These are phyloP conservation scores for Neofusicoccum laricinum DNA, from an alignment of 2,329 filamentous ascomycete genomes.

Conservation along the genomic window DNA sequence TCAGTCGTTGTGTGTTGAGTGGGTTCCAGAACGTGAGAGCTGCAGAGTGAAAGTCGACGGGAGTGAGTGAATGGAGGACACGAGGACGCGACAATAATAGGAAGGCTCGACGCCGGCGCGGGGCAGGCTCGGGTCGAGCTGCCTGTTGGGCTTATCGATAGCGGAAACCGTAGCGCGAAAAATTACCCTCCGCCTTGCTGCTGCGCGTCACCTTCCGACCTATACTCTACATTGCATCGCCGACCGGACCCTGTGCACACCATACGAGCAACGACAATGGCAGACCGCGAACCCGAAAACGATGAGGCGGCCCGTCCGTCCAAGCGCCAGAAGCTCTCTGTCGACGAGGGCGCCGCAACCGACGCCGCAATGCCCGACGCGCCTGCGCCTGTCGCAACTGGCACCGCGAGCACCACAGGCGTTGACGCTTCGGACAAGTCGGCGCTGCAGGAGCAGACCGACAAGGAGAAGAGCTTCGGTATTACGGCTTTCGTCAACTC, in stretches of 20 bases:
- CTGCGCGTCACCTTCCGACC: background rate
- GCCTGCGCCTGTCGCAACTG: background rate
- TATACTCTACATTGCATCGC: background rate
- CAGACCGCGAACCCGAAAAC: background rate
- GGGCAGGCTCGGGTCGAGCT: background rate
- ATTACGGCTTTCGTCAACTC: conserved; percentile 63
- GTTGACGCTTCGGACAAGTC: background rate
- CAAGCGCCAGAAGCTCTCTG: conserved; percentile 11
- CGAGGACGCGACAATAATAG: too few species aligned
- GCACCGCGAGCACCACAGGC: background rate
- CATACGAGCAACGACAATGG: background rate
- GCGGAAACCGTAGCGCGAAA: background rate
- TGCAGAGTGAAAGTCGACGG: background rate
- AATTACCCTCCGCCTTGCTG: conserved; percentile 5
- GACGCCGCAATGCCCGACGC: background rate
- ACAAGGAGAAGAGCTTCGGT: conserved; percentile 49
- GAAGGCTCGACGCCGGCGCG: too few species aligned
- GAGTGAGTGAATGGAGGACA: background rate
- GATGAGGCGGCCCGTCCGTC: background rate
- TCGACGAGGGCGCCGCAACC: background rate
- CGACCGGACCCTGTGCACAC: background rate
- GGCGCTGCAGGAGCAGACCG: background rate
- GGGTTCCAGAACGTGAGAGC: too few species aligned
- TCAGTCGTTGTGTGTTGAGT: background rate
- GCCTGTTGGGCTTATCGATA: conserved; percentile 3